Conservation (phyloP, 805 yeast species). For the Ogataea thermomethanolica region DNA sequence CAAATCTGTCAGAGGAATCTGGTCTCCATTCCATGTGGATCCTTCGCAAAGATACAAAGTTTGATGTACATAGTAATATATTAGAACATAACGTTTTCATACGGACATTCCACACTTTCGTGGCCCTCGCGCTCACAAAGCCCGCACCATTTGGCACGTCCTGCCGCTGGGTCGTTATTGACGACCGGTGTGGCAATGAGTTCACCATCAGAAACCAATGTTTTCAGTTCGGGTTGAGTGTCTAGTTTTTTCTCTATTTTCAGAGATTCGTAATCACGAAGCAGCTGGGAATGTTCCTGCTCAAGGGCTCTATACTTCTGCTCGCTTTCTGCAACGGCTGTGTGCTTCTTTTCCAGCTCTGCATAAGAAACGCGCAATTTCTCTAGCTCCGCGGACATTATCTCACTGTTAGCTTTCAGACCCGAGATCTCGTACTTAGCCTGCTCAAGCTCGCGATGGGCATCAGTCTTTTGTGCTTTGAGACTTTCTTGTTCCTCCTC, state of each 20-base stretch:
- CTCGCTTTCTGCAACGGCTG: too few species aligned
- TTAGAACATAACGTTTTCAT: slow-evolving; percentile 44
- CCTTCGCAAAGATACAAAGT: slow-evolving; percentile 47
- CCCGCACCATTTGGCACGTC: slow-evolving; percentile 85
- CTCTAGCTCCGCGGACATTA: too few species aligned
- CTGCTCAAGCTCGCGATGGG: background rate
- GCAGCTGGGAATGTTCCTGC: too few species aligned
- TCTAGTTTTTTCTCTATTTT: background rate
- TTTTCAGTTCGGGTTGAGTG: background rate
- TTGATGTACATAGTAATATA: slow-evolving; percentile 26
- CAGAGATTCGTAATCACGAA: background rate
- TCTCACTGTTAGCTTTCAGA: too few species aligned
- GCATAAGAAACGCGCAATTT: too few species aligned
- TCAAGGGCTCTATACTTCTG: too few species aligned
- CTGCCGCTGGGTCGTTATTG: slow-evolving; percentile 63
- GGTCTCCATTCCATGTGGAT: slow-evolving; percentile 92
- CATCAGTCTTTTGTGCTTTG: background rate
- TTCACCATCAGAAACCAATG: slow-evolving; percentile 16
- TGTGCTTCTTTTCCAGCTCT: too few species aligned
- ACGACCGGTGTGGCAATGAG: slow-evolving; percentile 46
- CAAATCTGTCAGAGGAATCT: slow-evolving; percentile 86
- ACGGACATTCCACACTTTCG: slow-evolving; percentile 83
- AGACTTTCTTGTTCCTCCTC: slow-evolving; percentile 1
- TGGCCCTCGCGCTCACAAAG: slow-evolving; percentile 91
- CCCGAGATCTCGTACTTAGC: background rate